These are phyloP conservation scores for Pythium sp. DNA, from an alignment of 352 stramenopile genomes.

Conservation along the genomic window DNA sequence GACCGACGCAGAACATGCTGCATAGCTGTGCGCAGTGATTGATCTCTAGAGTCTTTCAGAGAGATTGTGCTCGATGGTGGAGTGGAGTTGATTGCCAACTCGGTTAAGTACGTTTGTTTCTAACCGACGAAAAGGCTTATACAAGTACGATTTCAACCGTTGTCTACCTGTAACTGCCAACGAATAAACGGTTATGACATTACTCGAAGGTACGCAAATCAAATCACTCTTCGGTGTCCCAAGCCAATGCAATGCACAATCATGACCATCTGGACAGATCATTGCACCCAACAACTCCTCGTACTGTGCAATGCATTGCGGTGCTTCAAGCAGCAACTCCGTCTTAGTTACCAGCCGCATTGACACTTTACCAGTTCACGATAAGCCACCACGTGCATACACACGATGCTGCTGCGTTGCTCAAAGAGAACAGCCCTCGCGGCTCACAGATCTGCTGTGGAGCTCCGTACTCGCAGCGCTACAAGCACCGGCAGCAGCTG, in stretches of 20 bases:
- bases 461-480: background rate
- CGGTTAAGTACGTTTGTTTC: background rate
- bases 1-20: conserved; percentile 1
- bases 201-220: background rate
- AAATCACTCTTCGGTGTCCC: background rate
- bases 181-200: background rate
- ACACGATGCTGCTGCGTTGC: background rate
- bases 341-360: background rate
- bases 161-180: no score
- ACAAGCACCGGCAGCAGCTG: background rate
- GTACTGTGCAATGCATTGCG: no score
- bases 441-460: background rate
- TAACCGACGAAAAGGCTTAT: background rate
- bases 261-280: background rate
- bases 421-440: background rate
- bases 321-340: background rate
- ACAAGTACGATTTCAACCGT: background rate
- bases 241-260: background rate
- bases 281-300: background rate
- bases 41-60: no score
- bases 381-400: background rate
- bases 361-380: background rate
- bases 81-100: background rate
- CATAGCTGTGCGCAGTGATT: background rate
- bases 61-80: background rate